Conservation (phyloP, 2,329 filamentous ascomycete species). For the Parasarocladium wereldwijsianum region DNA sequence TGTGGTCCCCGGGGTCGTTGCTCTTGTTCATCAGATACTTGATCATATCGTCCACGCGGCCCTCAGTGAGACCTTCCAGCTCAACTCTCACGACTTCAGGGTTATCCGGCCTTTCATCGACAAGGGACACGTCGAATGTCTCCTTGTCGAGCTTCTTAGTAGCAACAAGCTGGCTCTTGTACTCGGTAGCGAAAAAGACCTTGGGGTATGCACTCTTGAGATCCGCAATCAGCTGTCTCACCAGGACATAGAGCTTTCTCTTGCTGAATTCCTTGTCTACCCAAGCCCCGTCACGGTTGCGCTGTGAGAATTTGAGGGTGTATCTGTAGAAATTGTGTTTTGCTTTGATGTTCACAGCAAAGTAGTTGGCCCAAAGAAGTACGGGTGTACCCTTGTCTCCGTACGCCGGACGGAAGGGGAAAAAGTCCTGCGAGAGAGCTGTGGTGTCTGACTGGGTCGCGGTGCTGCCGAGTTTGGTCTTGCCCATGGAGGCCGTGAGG, state of each 20-base stretch:
- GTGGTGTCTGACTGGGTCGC: slow-evolving; percentile 4
- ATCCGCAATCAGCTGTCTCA: slow-evolving; percentile 13
- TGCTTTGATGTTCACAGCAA: slow-evolving; percentile 24
- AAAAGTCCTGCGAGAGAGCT: slow-evolving; percentile 12
- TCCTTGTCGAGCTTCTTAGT: slow-evolving; percentile 15
- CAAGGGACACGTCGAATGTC: neutral
- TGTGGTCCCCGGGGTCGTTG: slow-evolving; percentile 18
- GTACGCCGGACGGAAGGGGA: slow-evolving; percentile 35
- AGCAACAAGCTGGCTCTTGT: slow-evolving; percentile 32
- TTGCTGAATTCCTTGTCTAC: slow-evolving; percentile 20
- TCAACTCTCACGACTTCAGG: slow-evolving; percentile 23
- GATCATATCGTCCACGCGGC: slow-evolving; percentile 25
- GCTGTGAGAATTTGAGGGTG: slow-evolving; percentile 21
- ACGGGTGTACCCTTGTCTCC: slow-evolving; percentile 27
- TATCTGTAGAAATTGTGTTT: slow-evolving; percentile 30
- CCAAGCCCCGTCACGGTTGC: slow-evolving; percentile 1
- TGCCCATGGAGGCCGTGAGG: slow-evolving; percentile 21
- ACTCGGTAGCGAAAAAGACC: slow-evolving; percentile 29
- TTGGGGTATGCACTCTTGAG: slow-evolving; percentile 9
- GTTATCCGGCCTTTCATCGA: slow-evolving; percentile 8
- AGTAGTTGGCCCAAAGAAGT: slow-evolving; percentile 40
- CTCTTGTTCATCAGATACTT: slow-evolving; percentile 28
- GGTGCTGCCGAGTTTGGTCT: slow-evolving; percentile 13
- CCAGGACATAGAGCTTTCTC: slow-evolving; percentile 26
- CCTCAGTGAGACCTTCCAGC: slow-evolving; percentile 23